Conservation (phyloP, 1,284 basidiomycete genomes). For the Pyrrhoderma noxium region DNA sequence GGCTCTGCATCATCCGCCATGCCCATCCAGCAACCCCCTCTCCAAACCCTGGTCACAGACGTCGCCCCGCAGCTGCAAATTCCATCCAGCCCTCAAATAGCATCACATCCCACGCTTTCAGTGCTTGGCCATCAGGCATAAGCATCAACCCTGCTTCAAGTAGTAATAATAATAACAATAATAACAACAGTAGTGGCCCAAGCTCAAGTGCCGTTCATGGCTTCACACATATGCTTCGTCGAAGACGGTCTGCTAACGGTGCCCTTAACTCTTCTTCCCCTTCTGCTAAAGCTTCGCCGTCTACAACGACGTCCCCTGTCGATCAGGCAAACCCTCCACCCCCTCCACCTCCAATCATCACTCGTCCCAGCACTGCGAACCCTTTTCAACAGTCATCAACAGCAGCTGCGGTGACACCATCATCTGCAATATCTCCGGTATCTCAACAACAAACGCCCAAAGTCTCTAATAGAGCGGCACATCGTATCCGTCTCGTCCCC, state of each 20-base stretch:
- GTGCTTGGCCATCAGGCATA: neutral
- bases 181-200: too few relatives aligned
- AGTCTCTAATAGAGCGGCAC: neutral
- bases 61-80: constrained; percentile 12
- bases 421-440: neutral
- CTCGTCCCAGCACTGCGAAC: too few relatives aligned
- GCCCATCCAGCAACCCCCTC: neutral
- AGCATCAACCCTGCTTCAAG: too few relatives aligned
- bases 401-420: too few relatives aligned
- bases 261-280: constrained; percentile 3
- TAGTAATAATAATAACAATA: too few relatives aligned
- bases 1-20: neutral
- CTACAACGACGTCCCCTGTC: neutral
- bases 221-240: constrained; percentile 19
- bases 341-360: neutral
- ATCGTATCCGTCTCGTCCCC: constrained; percentile 71
- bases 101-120: constrained; percentile 13
- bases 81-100: constrained; percentile 2
- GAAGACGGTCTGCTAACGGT: constrained; percentile 20
- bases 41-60: neutral
- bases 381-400: too few relatives aligned
- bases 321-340: neutral
- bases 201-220: neutral
- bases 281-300: neutral
- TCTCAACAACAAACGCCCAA: neutral